Conservation (phyloP, 805 yeast genomes). For the Lipomyces oligophaga region DNA sequence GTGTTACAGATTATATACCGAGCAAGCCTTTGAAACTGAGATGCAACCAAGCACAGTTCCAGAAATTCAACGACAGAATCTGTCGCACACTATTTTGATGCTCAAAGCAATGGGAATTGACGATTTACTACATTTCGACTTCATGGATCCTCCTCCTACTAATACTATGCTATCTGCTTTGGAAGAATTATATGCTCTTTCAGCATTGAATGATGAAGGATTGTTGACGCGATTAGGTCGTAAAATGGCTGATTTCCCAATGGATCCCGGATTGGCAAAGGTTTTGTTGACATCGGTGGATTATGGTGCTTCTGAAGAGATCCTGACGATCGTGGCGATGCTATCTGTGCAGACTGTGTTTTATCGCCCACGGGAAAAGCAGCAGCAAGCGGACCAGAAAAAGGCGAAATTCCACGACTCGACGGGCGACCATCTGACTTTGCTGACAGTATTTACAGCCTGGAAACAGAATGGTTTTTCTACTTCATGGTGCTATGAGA, state of each 20-base stretch:
- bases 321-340: constrained; percentile 76
- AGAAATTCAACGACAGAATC: constrained; percentile 82
- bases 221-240: constrained; percentile 71
- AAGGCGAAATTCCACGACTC: constrained; percentile 51
- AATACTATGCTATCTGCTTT: constrained; percentile 69
- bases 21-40: constrained; percentile 74
- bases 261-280: constrained; percentile 86
- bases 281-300: constrained; percentile 61
- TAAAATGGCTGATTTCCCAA: constrained; percentile 86
- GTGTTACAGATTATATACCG: constrained; percentile 85
- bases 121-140: constrained; percentile 77
- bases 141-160: constrained; percentile 84
- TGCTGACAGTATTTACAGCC: constrained; percentile 68
- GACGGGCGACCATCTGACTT: constrained; percentile 75
- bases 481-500: constrained; percentile 78
- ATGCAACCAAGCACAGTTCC: constrained; percentile 79
- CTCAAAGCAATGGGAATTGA: constrained; percentile 79
- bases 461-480: constrained; percentile 71
- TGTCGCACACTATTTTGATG: constrained; percentile 70
- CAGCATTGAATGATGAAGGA: constrained; percentile 81
- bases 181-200: constrained; percentile 77
- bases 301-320: constrained; percentile 60
- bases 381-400: constrained; percentile 59
- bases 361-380: constrained; percentile 63
- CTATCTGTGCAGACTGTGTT: constrained; percentile 72